These are phyloP conservation scores for Petunia secreta DNA, from an alignment of 257 asterid genomes.

Conservation along the genomic window DNA sequence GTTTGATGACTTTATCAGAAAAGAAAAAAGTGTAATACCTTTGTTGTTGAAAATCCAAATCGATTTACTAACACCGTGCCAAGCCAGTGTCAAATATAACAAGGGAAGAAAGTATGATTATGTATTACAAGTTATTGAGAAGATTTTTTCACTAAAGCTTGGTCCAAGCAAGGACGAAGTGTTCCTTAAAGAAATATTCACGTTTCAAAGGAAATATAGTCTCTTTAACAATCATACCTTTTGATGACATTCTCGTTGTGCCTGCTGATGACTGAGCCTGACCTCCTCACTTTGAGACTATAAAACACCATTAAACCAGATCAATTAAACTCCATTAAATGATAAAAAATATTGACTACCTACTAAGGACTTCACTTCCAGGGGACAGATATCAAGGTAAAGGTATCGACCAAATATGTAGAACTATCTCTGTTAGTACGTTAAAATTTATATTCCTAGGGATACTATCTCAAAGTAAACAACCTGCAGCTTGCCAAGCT, in stretches of 20 bases:
- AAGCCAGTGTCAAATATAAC: neutral
- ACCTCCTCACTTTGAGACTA: constrained; percentile 71
- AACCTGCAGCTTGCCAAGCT: constrained; percentile 78
- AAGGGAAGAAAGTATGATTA: neutral
- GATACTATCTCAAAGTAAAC: constrained; percentile 19
- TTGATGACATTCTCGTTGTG: constrained; percentile 76
- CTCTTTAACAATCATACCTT: constrained; percentile 44
- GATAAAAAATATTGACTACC: too few relatives aligned
- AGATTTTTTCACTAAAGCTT: neutral
- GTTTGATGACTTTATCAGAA: constrained; percentile 21
- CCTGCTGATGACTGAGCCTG: constrained; percentile 70
- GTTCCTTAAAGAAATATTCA: constrained; percentile 7
- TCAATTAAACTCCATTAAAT: constrained; percentile 9
- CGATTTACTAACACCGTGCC: neutral
- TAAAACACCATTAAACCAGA: constrained; percentile 13
- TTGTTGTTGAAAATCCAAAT: neutral
- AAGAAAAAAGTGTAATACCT: neutral
- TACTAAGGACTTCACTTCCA: neutral
- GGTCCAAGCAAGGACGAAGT: neutral
- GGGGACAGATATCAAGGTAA: neutral
- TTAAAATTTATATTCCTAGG: neutral
- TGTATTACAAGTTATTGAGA: neutral
- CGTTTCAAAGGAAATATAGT: neutral
- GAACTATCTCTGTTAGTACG: neutral
- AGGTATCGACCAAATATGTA: neutral